Conservation (phyloP, 805 yeast genomes). For the Zygotorulaspora chibaensis region DNA sequence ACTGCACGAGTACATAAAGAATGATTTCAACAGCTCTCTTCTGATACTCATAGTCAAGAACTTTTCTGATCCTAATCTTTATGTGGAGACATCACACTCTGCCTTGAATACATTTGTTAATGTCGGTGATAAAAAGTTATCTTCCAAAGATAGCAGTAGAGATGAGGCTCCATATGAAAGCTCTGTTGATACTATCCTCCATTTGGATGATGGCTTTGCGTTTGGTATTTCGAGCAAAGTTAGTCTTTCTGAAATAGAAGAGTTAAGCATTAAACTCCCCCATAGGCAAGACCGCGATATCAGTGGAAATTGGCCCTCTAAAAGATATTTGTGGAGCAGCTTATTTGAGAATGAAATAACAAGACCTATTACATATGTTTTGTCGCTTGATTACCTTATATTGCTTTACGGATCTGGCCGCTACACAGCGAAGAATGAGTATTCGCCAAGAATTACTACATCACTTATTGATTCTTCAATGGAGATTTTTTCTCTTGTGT, state of each 20-base stretch:
- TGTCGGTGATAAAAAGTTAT: conserved; percentile 18
- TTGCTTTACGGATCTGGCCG: conserved; percentile 26
- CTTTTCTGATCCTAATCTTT: conserved; percentile 44
- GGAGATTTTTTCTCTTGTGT: conserved; percentile 64
- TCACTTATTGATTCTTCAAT: conserved; percentile 72
- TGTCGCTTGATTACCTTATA: conserved; percentile 41
- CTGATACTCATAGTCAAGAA: conserved; percentile 39
- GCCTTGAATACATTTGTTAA: conserved; percentile 12
- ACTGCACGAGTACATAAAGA: conserved; percentile 31
- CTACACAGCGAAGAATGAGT: conserved; percentile 14
- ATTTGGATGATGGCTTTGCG: conserved; percentile 40
- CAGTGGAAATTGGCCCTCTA: conserved; percentile 23
- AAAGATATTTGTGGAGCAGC: conserved; percentile 35
- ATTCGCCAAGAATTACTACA: conserved; percentile 43
- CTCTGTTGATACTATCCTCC: conserved; percentile 23
- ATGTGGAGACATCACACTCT: conserved; percentile 19
- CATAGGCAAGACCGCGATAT: conserved; percentile 25
- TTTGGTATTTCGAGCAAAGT: conserved; percentile 55
- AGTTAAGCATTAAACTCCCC: conserved; percentile 32
- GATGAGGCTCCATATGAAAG: conserved; percentile 17
- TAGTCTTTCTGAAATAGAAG: conserved; percentile 35
- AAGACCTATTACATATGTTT: conserved; percentile 39
- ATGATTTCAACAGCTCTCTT: conserved; percentile 41
- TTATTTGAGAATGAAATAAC: conserved; percentile 33
- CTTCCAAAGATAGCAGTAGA: conserved; percentile 13